A percentile compares a stretch with the other conserved stretches of the same genome.
Evolutionary conservation across 371 early-diverging fungal species (phyloP).

Genomic region (Rhizopus arrhizus): DNA sequence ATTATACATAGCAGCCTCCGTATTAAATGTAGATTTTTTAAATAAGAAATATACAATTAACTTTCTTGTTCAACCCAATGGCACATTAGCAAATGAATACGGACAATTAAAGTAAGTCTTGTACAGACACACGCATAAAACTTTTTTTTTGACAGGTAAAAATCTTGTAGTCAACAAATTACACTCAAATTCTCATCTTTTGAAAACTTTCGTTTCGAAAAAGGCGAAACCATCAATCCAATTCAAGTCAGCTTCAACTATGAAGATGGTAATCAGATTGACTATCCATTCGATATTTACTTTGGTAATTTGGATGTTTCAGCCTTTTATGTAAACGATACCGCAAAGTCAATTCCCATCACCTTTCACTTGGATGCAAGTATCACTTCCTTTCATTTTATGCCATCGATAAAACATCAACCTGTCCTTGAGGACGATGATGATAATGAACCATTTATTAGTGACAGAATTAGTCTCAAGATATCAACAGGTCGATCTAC

Average conservation of each 20-base stretch:
- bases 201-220: slow-evolving; percentile 20
- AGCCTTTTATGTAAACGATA: slow-evolving; percentile 25
- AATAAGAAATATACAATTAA: slow-evolving; percentile 36
- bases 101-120: slow-evolving; percentile 33
- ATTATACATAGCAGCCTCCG: slow-evolving; percentile 28
- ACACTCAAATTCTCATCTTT: slow-evolving; percentile 32
- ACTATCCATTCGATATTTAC: slow-evolving; percentile 43
- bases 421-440: slow-evolving; percentile 7
- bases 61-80: slow-evolving; percentile 35
- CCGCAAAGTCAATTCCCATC: slow-evolving; percentile 31
- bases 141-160: neutral
- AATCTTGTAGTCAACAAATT: slow-evolving; percentile 25
- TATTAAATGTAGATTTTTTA: slow-evolving; percentile 35
- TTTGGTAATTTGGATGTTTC: slow-evolving; percentile 31
- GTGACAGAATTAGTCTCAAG: slow-evolving; percentile 30
- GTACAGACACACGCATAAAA: too few species aligned
- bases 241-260: slow-evolving; percentile 33
- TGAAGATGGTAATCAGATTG: slow-evolving; percentile 34
- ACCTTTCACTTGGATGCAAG: slow-evolving; percentile 38
- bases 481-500: slow-evolving; percentile 40
- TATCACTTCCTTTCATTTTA: slow-evolving; percentile 35
- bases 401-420: slow-evolving; percentile 8
- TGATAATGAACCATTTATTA: slow-evolving; percentile 1
- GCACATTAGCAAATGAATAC: slow-evolving; percentile 30
- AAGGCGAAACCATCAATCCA: slow-evolving; percentile 34